Base-by-base conservation (phyloP, 2,329 filamentous ascomycete genomes). In the Periglandula ipomoeae region DNA sequence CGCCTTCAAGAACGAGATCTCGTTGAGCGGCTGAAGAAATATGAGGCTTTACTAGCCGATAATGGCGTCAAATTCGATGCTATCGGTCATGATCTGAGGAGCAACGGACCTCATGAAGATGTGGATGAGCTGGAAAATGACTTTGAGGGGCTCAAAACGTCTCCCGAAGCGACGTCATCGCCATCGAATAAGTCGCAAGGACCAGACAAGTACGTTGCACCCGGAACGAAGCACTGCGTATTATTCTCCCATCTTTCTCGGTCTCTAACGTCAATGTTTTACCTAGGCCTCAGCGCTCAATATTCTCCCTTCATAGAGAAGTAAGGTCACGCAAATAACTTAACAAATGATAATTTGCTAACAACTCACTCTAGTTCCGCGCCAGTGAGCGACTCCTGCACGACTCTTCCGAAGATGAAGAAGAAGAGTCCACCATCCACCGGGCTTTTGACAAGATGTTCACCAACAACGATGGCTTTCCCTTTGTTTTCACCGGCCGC, bases 1-100 rank as follows among this genome's bases (percentile, higher is more conserved):
- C 74, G 80, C 47, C 80, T 86, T 41, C 79, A 83, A 20, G 85
- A 89, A 65, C 78, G 78, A 59, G 83, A 86, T 50, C 70, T 89
- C 37, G 69, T 88, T 46, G 80, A 85, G 6, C 78, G 82, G n/a
- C 69, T 89, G 20, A 78, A 75, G 47, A 76, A 77, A 44, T 89
- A 89, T 57, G 86, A 89, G 65, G 62, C 67, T 6, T 67, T 89
- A 37, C 70, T 89, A 27, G 72, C 73, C 47, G 74, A 84, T 61
- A 73, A 87, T 57, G 77, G 81, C 45, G 78, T 89, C 58, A 66
- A 73, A n/a, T 87, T 89, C 55, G 80, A 88, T 44, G 74, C 82
- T 15, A 73, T 87, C 19, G 78, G 79, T 39, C 66, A 72, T n/a
- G 70, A 77, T 30, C 45, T 64, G 5, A 57, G 55, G 30, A 52